A percentile compares a stretch with the other conserved stretches of the same genome.
Evolutionary conservation across 768 basidiomycete genomes (phyloP).

Genomic region (Phylloporus scabripes): DNA sequence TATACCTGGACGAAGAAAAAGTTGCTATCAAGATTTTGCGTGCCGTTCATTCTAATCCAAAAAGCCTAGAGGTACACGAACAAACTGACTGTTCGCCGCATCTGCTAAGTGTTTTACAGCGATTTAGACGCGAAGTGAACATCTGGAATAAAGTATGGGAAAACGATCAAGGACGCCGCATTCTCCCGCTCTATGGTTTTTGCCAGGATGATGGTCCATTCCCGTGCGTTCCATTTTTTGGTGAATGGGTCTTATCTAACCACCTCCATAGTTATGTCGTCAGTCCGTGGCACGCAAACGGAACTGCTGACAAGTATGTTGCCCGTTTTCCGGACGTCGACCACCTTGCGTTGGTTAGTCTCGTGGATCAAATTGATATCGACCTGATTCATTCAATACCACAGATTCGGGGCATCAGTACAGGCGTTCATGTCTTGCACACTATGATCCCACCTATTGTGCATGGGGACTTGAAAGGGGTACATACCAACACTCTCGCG

Average conservation of each 20-base stretch:
- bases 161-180: constrained; percentile 44
- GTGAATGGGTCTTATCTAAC: constrained; percentile 1
- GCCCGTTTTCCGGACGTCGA: constrained; percentile 38
- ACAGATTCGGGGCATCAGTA: constrained; percentile 43
- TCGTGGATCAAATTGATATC: neutral
- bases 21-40: constrained; percentile 55
- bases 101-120: constrained; percentile 26
- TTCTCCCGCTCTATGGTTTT: constrained; percentile 55
- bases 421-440: constrained; percentile 46
- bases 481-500: constrained; percentile 12
- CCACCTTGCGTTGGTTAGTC: constrained; percentile 38
- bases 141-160: constrained; percentile 54
- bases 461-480: constrained; percentile 52
- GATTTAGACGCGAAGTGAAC: constrained; percentile 48
- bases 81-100: neutral
- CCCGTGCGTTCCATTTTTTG: constrained; percentile 34
- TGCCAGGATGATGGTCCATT: constrained; percentile 53
- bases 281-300: constrained; percentile 53
- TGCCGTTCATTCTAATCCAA: constrained; percentile 44
- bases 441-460: constrained; percentile 46
- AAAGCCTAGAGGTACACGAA: constrained; percentile 37
- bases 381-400: neutral
- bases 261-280: constrained; percentile 43
- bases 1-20: constrained; percentile 49
- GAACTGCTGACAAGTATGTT: constrained; percentile 45